Evolutionary conservation across 345 rosid genomes (phyloP).

Genomic region (Kernera saxatilis): DNA sequence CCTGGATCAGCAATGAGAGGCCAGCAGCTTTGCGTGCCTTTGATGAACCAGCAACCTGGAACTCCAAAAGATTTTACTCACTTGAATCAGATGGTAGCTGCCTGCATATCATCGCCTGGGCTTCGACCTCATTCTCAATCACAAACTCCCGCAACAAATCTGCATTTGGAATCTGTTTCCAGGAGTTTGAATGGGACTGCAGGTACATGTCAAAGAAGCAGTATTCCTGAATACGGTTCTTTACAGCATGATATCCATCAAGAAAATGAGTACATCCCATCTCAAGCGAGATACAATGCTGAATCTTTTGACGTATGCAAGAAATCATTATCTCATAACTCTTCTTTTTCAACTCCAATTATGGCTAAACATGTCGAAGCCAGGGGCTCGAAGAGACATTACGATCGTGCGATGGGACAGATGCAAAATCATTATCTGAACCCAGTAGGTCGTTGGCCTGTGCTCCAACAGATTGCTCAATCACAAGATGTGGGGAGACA

Average conservation of each 20-base stretch:
- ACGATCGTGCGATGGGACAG: conserved; percentile 30
- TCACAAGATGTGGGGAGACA: conserved; percentile 25
- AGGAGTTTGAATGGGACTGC: conserved; percentile 9
- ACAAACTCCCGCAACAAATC: conserved; percentile 24
- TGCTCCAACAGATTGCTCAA: conserved; percentile 23
- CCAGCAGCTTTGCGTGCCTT: conserved; percentile 6
- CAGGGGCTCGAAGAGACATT: conserved; percentile 45
- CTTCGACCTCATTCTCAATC: conserved; percentile 11
- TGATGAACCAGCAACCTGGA: conserved; percentile 28
- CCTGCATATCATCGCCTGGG: conserved; percentile 18
- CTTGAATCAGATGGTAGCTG: conserved; percentile 29
- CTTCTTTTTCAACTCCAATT: conserved; percentile 26
- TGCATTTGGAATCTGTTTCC: conserved; percentile 20
- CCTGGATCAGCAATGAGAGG: conserved; percentile 16
- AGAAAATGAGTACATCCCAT: conserved; percentile 20
- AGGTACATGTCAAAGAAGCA: conserved; percentile 27
- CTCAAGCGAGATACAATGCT: conserved; percentile 25
- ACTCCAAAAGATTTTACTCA: conserved; percentile 15
- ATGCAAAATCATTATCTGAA: conserved; percentile 17
- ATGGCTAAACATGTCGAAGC: conserved; percentile 28
- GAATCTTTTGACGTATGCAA: conserved; percentile 26
- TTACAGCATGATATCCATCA: conserved; percentile 18
- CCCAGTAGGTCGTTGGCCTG: conserved; percentile 12
- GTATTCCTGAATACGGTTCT: conserved; percentile 8
- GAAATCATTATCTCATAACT: conserved; percentile 21